phyloP scores from a whole-genome alignment of 2,329 filamentous ascomycete species.

The Rugonectria rugulosa region DNA sequence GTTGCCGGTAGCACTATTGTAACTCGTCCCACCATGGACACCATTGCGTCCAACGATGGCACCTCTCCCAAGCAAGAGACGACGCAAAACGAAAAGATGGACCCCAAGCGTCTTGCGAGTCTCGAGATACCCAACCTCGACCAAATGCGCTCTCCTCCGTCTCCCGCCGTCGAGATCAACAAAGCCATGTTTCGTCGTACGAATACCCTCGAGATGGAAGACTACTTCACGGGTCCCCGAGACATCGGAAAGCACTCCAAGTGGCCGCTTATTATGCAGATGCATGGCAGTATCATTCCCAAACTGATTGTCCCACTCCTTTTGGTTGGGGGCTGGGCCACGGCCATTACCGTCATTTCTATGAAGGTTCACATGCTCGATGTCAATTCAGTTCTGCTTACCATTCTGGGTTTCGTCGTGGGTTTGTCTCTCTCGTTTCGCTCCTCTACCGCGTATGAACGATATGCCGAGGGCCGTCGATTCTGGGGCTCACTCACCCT shows the following conservation, averaged over 20 bases:
- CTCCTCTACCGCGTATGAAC: slow-evolving; percentile 79
- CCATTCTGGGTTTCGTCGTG: slow-evolving; percentile 82
- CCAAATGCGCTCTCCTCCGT: slow-evolving; percentile 41
- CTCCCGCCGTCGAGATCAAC: slow-evolving; percentile 38
- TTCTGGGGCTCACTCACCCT: slow-evolving; percentile 68
- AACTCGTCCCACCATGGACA: slow-evolving; percentile 15
- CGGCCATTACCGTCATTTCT: slow-evolving; percentile 66
- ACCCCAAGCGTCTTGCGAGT: slow-evolving; percentile 34
- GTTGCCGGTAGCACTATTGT: slow-evolving; percentile 10
- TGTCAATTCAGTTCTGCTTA: slow-evolving; percentile 63
- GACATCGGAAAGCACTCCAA: slow-evolving; percentile 78
- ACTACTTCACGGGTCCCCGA: slow-evolving; percentile 72
- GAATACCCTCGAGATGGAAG: slow-evolving; percentile 59
- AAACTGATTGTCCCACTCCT: slow-evolving; percentile 75
- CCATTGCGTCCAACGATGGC: slow-evolving; percentile 1
- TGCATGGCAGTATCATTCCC: slow-evolving; percentile 78
- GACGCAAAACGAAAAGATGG: slow-evolving; percentile 14
- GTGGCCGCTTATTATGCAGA: slow-evolving; percentile 76
- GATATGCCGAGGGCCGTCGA: slow-evolving; percentile 70
- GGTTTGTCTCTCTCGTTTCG: slow-evolving; percentile 81
- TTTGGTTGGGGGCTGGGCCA: slow-evolving; percentile 70
- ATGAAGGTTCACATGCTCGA: slow-evolving; percentile 49
- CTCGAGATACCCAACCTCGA: slow-evolving; percentile 40
- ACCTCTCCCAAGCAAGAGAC: neutral
- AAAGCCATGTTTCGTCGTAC: slow-evolving; percentile 43